Evolutionary conservation across 2,329 filamentous ascomycete genomes (phyloP).

Genomic region (Apiospora aurea): DNA sequence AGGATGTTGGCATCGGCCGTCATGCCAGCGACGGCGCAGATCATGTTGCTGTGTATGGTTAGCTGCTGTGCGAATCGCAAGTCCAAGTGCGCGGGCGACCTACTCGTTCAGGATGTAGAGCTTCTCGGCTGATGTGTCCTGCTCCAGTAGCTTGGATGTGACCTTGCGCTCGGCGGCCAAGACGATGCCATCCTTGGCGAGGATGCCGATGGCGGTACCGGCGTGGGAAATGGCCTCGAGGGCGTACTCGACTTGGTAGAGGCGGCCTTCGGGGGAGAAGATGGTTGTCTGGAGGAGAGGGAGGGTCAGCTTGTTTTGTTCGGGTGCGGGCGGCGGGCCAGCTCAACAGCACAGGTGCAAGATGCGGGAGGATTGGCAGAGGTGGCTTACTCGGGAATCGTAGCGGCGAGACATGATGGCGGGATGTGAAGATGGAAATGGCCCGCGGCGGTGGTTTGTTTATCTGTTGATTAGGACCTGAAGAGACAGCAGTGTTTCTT

Average conservation of each 20-base stretch:
- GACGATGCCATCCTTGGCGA: conserved; percentile 98
- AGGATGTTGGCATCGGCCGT: conserved; percentile 99
- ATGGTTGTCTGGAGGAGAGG: conserved; percentile 80
- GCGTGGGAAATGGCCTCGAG: conserved; percentile 98
- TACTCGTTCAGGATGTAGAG: conserved; percentile 99
- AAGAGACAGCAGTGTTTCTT: conserved; percentile 26
- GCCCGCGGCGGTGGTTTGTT: not conserved
- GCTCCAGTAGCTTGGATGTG: conserved; percentile 97
- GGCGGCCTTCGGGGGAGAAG: conserved; percentile 97
- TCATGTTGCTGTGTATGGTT: conserved; percentile 83
- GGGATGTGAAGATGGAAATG: conserved; percentile 10
- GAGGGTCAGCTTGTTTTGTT: conserved; percentile 32
- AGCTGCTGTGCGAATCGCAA: not conserved
- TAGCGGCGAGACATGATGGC: conserved; percentile 91
- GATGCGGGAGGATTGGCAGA: conserved; percentile 10
- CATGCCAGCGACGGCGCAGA: conserved; percentile 98
- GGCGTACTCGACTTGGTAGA: conserved; percentile 99
- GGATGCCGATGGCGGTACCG: conserved; percentile 93
- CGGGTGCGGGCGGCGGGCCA: not conserved
- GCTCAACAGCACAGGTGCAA: not conserved
- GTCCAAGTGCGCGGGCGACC: conserved; percentile 39
- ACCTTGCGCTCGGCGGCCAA: conserved; percentile 98
- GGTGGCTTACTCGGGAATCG: conserved; percentile 83
- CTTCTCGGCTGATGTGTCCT: conserved; percentile 99
- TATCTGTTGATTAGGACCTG: not conserved